These are phyloP conservation scores for Coffea humblotiana DNA, from an alignment of 305 asterid species.

Conservation along the genomic window DNA sequence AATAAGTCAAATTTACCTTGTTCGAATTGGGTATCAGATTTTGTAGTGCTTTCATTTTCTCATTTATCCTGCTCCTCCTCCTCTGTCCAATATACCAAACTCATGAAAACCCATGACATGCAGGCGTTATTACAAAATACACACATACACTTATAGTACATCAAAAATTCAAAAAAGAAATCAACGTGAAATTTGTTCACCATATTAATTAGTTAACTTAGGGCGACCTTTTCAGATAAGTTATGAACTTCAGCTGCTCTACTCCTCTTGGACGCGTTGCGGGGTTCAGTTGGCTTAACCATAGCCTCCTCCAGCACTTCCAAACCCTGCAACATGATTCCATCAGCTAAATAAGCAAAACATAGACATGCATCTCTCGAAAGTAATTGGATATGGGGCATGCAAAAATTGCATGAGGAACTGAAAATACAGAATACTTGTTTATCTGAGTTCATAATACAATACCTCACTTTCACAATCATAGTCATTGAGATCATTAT, in stretches of 20 bases:
- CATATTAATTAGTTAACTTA: background rate
- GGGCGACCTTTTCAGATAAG: conserved; percentile 69
- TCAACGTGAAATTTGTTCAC: background rate
- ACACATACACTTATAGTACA: background rate
- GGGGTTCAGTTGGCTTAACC: conserved; percentile 22
- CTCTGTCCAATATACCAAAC: conserved; percentile 40
- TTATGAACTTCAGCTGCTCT: conserved; percentile 94
- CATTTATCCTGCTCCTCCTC: conserved; percentile 84
- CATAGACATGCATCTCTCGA: background rate
- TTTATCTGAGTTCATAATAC: background rate
- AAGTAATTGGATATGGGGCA: background rate
- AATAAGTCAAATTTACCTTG: conserved; percentile 39
- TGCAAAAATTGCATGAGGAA: background rate
- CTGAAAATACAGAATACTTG: background rate
- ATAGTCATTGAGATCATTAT: conserved; percentile 58
- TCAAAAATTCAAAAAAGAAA: background rate
- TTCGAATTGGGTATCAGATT: conserved; percentile 77
- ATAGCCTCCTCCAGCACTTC: conserved; percentile 44
- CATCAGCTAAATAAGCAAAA: background rate
- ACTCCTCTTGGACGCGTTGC: conserved; percentile 62
- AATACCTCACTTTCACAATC: conserved; percentile 78
- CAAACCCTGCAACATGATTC: conserved; percentile 37
- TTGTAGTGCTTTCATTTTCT: conserved; percentile 82
- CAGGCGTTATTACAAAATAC: background rate
- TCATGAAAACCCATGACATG: background rate